Evolutionary conservation across 768 basidiomycete species (phyloP).

Genomic region (Fomitopsis serialis): DNA sequence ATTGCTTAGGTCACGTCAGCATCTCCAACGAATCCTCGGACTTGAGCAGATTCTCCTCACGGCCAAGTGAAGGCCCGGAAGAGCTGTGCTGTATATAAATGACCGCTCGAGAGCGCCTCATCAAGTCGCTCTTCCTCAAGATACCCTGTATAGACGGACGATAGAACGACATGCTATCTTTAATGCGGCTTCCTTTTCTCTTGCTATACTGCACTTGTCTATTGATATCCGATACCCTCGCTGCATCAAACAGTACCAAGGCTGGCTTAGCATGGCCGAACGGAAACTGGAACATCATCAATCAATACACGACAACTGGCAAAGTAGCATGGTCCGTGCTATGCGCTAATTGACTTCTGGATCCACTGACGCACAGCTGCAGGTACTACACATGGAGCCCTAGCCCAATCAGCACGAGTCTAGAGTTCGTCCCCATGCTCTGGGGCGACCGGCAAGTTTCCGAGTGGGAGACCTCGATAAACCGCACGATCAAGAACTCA

Average conservation of each 20-base stretch:
- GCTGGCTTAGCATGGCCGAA: constrained; percentile 49
- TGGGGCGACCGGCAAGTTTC: constrained; percentile 40
- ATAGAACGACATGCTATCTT: no score
- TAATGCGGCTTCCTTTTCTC: neutral
- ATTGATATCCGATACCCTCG: no score
- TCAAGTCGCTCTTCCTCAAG: no score
- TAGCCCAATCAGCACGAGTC: constrained; percentile 25
- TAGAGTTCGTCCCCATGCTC: constrained; percentile 55
- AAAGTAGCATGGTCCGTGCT: constrained; percentile 45
- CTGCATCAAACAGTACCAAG: constrained; percentile 26
- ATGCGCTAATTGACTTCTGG: no score
- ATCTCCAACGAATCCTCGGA: no score
- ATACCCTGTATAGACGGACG: no score
- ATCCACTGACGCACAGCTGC: neutral
- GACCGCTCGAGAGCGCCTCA: no score
- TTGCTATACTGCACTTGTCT: neutral
- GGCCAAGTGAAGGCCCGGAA: no score
- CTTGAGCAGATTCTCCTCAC: no score
- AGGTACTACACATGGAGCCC: constrained; percentile 52
- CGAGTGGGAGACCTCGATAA: constrained; percentile 36
- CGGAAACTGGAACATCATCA: constrained; percentile 34
- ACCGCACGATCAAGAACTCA: constrained; percentile 30
- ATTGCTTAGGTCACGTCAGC: no score
- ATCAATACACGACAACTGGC: constrained; percentile 37
- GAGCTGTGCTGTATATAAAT: no score